phyloP scores from a whole-genome alignment of 2,329 filamentous ascomycete species.

The Corniculantispora saksenae region DNA sequence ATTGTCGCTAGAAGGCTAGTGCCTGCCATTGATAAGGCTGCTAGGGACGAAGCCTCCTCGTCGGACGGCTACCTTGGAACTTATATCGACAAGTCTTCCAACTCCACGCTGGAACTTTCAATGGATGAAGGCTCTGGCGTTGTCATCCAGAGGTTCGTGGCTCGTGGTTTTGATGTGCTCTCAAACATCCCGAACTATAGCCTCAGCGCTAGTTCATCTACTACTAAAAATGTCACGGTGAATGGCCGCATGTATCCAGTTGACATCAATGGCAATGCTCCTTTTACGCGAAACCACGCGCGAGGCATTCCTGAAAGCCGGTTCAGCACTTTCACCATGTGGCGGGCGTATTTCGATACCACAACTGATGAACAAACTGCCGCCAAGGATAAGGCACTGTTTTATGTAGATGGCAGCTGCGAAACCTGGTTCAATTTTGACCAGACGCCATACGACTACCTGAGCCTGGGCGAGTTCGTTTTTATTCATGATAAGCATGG shows the following conservation, averaged over 20 bases:
- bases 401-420: slow-evolving; percentile 17
- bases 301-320: not conserved
- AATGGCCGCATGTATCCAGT: slow-evolving; percentile 17
- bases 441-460: slow-evolving; percentile 12
- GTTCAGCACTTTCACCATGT: slow-evolving; percentile 2
- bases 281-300: not conserved
- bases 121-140: slow-evolving; percentile 43
- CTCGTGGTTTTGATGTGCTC: slow-evolving; percentile 43
- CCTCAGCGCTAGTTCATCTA: not conserved
- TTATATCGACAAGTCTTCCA: slow-evolving; percentile 38
- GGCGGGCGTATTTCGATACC: slow-evolving; percentile 14
- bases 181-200: slow-evolving; percentile 32
- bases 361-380: not conserved
- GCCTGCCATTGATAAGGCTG: slow-evolving; percentile 44
- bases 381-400: slow-evolving; percentile 8
- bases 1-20: slow-evolving; percentile 37
- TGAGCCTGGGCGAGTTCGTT: slow-evolving; percentile 15
- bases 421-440: slow-evolving; percentile 19
- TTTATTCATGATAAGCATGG: slow-evolving; percentile 11
- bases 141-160: slow-evolving; percentile 38
- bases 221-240: not conserved
- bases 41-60: slow-evolving; percentile 35
- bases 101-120: slow-evolving; percentile 41
- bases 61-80: slow-evolving; percentile 35
- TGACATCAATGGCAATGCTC: slow-evolving; percentile 6